Conservation (phyloP, 169 alveolate genomes). For the Plasmodium yoelii region DNA sequence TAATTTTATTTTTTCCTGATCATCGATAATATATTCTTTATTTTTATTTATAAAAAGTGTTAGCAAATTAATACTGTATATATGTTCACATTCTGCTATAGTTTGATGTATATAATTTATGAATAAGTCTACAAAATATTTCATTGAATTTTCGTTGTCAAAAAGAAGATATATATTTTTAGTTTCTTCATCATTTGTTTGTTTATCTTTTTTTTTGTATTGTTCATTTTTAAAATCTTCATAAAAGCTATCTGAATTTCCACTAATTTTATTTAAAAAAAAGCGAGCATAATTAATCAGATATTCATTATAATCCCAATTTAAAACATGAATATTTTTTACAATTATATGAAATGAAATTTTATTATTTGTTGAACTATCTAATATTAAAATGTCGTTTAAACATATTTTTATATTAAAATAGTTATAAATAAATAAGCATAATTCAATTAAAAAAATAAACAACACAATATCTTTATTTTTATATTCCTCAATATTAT, state of each 20-base stretch:
- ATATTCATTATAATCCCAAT: constrained; percentile 64
- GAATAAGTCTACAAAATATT: constrained; percentile 69
- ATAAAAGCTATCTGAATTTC: constrained; percentile 30
- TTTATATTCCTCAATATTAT: constrained; percentile 12
- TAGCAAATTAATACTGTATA: constrained; percentile 23
- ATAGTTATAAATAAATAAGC: constrained; percentile 31
- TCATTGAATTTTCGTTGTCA: constrained; percentile 55
- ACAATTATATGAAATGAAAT: constrained; percentile 73
- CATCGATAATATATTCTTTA: not conserved
- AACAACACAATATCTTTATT: constrained; percentile 52
- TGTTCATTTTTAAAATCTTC: constrained; percentile 54
- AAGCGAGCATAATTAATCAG: constrained; percentile 65
- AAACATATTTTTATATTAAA: constrained; percentile 64
- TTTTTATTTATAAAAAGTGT: constrained; percentile 27
- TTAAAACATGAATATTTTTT: constrained; percentile 64
- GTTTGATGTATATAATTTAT: constrained; percentile 19
- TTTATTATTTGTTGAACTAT: constrained; percentile 63
- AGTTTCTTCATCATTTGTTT: not conserved
- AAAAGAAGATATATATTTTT: constrained; percentile 39
- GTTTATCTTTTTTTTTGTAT: constrained; percentile 1
- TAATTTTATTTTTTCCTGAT: not conserved
- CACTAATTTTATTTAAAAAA: constrained; percentile 20
- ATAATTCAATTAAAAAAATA: constrained; percentile 60
- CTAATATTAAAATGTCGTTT: constrained; percentile 64
- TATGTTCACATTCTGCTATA: constrained; percentile 23